A percentile compares a stretch with the other conserved stretches of the same genome.
Conservation (phyloP, 352 stramenopile species). For the Thalassiosira hispida region DNA sequence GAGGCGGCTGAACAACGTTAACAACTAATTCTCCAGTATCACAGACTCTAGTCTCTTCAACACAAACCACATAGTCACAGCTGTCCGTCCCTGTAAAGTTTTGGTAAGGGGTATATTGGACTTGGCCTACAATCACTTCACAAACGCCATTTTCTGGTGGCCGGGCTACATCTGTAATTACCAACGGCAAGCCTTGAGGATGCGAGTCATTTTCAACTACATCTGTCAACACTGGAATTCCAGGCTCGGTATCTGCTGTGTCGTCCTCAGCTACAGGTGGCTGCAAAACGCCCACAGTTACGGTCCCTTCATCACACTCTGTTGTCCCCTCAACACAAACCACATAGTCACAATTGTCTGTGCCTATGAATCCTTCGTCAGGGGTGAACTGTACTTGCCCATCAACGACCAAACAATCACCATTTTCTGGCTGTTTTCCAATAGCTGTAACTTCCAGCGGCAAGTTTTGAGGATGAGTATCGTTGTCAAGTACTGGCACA, state of each 20-base stretch:
- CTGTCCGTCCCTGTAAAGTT: constrained; percentile 18
- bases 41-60: constrained; percentile 18
- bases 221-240: constrained; percentile 15
- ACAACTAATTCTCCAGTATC: constrained; percentile 14
- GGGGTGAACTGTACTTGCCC: constrained; percentile 10
- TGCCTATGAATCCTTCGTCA: background rate
- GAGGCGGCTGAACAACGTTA: constrained; percentile 6
- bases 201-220: constrained; percentile 20
- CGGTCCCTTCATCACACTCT: background rate
- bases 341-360: background rate
- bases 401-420: constrained; percentile 10
- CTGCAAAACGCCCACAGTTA: constrained; percentile 14
- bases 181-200: background rate
- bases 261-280: constrained; percentile 14
- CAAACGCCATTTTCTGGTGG: constrained; percentile 16
- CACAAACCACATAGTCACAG: constrained; percentile 21
- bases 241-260: background rate
- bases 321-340: constrained; percentile 14
- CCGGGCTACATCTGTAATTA: background rate
- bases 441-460: constrained; percentile 4
- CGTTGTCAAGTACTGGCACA: constrained; percentile 23
- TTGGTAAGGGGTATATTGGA: constrained; percentile 10
- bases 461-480: background rate
- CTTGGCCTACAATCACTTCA: constrained; percentile 7
- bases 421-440: constrained; percentile 10